Base-by-base conservation (phyloP, 805 yeast genomes). In the Peterozyma toletana region DNA sequence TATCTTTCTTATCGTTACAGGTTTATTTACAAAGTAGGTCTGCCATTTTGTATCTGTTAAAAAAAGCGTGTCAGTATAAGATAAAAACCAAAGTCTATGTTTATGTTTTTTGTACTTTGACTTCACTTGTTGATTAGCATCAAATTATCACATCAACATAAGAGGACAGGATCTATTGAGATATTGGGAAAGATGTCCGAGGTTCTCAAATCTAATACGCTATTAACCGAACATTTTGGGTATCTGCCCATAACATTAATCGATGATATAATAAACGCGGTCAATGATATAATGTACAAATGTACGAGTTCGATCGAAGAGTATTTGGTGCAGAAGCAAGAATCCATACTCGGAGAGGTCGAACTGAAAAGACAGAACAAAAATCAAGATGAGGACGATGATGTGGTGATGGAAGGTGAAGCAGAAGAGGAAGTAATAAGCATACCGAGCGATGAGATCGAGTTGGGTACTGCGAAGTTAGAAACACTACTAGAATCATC, bases 221-320 rank as follows among this genome's bases (percentile, higher is more conserved):
- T 88, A 14, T 68, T 90, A 41, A 85, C 96, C 1, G 96, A 89
- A 62, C 96, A 89, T 57, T 65, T 90, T 33, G 96, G 86, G 33
- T 86, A 76, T 54, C 85, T 93, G 7, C 96, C 96, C 0, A 73
- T 88, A 9, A 77, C 90, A 0, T 64, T 89, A 11, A 73, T 90
- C 5, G 97, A 90, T 53, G 96, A 87, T 54, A 82, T 90, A 11
- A 86, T 89, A 52, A 88, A 89, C 60, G 86, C 88, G 1, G 93
- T 87, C 18, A 89, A 89, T 55, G 88, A 80, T 41, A 77, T 87
- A 27, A 75, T 88, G 80, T 84, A 85, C 63, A 80, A 83, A 52
- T 85, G 96, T 55, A 81, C 90, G 0, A 77, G 75, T 39, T 95
- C 87, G 1, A 73, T 90, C 63, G 95, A 86, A 57, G 71, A 71